Percentiles rank a stretch among this genome's conserved stretches.
Conservation (phyloP, 768 basidiomycete genomes). For the Mycena filopes region DNA sequence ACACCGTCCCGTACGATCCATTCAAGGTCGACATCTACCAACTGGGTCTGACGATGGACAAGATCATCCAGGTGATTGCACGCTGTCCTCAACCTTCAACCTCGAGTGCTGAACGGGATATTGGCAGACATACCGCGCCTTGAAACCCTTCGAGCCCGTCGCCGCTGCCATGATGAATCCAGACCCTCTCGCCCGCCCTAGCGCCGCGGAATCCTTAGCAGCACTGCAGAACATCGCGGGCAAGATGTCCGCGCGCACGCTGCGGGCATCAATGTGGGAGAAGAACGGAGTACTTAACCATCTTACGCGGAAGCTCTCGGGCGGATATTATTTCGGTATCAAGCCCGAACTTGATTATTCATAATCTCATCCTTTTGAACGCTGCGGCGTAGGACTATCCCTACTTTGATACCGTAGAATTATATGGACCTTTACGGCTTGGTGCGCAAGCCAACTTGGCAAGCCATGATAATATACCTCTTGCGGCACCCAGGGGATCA, state of each 20-base stretch:
- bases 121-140: not conserved
- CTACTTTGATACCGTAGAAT: no score
- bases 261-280: not conserved
- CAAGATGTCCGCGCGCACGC: not conserved
- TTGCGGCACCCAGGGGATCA: not conserved
- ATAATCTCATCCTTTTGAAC: no score
- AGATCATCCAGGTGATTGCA: not conserved
- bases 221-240: slow-evolving; percentile 1
- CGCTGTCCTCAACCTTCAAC: not conserved
- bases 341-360: slow-evolving; percentile 2
- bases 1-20: slow-evolving; percentile 5
- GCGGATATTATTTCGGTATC: slow-evolving; percentile 1
- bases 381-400: no score
- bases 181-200: not conserved
- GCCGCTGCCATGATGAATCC: slow-evolving; percentile 7
- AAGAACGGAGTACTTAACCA: not conserved
- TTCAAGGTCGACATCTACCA: slow-evolving; percentile 21
- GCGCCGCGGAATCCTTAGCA: not conserved
- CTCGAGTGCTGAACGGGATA: no score
- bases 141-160: not conserved
- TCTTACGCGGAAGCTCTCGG: not conserved
- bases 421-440: no score
- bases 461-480: no score
- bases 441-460: no score
- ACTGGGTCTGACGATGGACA: slow-evolving; percentile 6